Evolutionary conservation across 2,329 filamentous ascomycete genomes (phyloP).

Genomic region (Emergomyces orientalis): DNA sequence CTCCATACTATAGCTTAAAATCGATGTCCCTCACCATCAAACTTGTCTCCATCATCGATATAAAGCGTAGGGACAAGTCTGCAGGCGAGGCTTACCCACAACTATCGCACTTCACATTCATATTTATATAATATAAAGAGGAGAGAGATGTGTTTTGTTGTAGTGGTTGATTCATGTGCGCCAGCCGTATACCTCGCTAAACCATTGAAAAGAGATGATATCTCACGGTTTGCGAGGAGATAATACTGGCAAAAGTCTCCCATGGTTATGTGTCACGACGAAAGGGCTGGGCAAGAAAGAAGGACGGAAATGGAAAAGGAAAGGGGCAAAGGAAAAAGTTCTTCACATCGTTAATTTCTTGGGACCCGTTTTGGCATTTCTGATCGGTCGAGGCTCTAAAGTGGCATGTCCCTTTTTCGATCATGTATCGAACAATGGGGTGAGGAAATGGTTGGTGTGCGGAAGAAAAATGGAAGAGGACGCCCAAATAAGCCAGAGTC

Average conservation of each 20-base stretch:
- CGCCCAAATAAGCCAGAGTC: background rate
- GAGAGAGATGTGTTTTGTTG: background rate
- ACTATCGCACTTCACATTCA: conserved; percentile 7
- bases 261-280: conserved; percentile 10
- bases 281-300: conserved; percentile 19
- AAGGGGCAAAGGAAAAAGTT: background rate
- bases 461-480: background rate
- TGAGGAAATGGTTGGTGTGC: background rate
- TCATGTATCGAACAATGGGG: background rate
- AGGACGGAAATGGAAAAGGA: background rate
- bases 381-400: conserved; percentile 2
- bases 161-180: conserved; percentile 58
- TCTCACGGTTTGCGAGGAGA: conserved; percentile 68
- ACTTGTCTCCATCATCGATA: conserved; percentile 28
- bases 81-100: conserved; percentile 28
- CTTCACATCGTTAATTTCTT: conserved; percentile 8
- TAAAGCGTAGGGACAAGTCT: conserved; percentile 26
- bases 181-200: conserved; percentile 83
- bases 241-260: conserved; percentile 59
- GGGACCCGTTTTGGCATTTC: background rate
- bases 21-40: conserved; percentile 35
- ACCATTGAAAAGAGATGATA: conserved; percentile 23
- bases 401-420: background rate
- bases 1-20: conserved; percentile 3
- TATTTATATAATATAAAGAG: conserved; percentile 2